Evolutionary conservation across 2,329 filamentous ascomycete species (phyloP).

Genomic region (Hypoxylon sp.): DNA sequence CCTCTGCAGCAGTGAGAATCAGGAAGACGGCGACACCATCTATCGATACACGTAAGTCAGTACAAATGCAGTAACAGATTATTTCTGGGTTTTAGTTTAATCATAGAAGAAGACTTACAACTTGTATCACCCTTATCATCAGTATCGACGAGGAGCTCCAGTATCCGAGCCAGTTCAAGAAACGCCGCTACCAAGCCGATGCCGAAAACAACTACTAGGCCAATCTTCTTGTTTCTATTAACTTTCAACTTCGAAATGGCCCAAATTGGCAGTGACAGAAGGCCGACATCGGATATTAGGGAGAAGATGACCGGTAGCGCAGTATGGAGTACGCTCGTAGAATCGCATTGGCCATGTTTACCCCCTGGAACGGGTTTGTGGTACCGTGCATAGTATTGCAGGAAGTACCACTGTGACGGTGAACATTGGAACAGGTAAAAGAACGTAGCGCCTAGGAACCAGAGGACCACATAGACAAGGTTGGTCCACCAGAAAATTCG

Average conservation of each 20-base stretch:
- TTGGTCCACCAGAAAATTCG: constrained; percentile 42
- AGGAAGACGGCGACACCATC: constrained; percentile 40
- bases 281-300: constrained; percentile 38
- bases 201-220: constrained; percentile 40
- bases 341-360: constrained; percentile 37
- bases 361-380: constrained; percentile 28
- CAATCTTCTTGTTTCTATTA: constrained; percentile 37
- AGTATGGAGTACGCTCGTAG: constrained; percentile 38
- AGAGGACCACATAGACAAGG: constrained; percentile 38
- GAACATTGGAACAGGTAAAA: constrained; percentile 42
- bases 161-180: constrained; percentile 37
- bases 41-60: constrained; percentile 10
- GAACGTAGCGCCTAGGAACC: constrained; percentile 40
- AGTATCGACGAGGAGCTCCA: constrained; percentile 38
- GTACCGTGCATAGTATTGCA: constrained; percentile 35
- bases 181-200: constrained; percentile 39
- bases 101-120: constrained; percentile 40
- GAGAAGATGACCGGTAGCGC: constrained; percentile 39
- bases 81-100: too few relatives aligned
- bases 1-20: constrained; percentile 40
- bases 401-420: constrained; percentile 40
- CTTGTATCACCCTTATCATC: constrained; percentile 41
- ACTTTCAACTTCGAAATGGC: constrained; percentile 38
- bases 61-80: too few relatives aligned
- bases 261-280: constrained; percentile 37